A percentile compares a stretch with the other conserved stretches of the same genome.
These are phyloP conservation scores for Glycyrrhiza uralensis DNA, from an alignment of 306 rosid genomes.

Conservation along the genomic window DNA sequence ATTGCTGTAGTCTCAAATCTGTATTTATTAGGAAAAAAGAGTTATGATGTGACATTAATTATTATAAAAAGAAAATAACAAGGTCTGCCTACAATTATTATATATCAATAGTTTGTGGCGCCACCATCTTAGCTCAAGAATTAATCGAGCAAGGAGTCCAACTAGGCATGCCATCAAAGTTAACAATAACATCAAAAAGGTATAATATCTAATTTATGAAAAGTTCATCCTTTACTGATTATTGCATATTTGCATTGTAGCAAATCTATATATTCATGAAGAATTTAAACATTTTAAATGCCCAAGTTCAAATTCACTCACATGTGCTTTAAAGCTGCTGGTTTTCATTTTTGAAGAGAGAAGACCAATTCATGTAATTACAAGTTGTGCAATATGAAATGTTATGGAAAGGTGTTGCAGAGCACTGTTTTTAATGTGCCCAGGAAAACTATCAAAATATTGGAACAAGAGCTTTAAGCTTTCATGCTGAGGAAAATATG, in stretches of 20 bases:
- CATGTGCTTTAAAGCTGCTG: background rate
- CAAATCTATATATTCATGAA: background rate
- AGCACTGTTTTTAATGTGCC: background rate
- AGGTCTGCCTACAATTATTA: background rate
- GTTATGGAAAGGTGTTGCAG: background rate
- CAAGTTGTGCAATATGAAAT: background rate
- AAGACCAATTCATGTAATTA: background rate
- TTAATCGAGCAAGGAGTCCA: background rate
- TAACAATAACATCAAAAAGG: background rate
- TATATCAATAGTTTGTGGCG: background rate
- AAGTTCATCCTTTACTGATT: background rate
- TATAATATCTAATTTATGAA: background rate
- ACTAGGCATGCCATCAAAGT: background rate
- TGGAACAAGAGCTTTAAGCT: background rate
- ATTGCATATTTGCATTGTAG: background rate
- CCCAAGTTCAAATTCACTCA: background rate
- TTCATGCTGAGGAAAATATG: background rate
- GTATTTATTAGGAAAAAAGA: background rate
- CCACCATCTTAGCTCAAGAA: background rate
- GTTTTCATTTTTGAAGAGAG: background rate
- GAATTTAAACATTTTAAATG: background rate
- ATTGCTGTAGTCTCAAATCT: background rate
- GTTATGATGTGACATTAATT: background rate
- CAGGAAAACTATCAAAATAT: background rate
- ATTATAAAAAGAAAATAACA: background rate